Conservation (phyloP, 371 early-diverging fungal genomes). For the Mucor circinelloides region DNA sequence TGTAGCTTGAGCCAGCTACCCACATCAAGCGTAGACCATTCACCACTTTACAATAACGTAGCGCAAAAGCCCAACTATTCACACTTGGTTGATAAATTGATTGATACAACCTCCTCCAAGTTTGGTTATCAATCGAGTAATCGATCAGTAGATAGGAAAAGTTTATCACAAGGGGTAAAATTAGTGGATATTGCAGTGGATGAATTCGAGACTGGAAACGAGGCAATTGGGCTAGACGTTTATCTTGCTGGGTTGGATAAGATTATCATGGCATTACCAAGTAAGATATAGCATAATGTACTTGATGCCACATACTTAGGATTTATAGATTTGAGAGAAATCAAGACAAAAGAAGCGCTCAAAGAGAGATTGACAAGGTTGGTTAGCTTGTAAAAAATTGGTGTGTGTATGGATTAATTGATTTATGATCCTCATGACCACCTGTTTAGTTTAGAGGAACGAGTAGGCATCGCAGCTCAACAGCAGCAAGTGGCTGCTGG, state of each 20-base stretch:
- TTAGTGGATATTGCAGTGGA: constrained; percentile 56
- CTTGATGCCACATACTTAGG: background rate
- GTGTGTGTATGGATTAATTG: background rate
- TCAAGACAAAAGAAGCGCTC: constrained; percentile 26
- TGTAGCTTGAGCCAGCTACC: background rate
- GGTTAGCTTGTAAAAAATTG: background rate
- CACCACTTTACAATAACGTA: background rate
- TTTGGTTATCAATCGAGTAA: background rate
- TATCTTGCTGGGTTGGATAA: constrained; percentile 57
- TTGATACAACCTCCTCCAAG: background rate
- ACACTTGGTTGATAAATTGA: background rate
- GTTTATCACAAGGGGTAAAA: constrained; percentile 55
- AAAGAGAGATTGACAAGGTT: constrained; percentile 11
- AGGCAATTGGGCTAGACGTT: constrained; percentile 50
- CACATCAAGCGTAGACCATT: too few relatives aligned
- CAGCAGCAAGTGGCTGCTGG: background rate
- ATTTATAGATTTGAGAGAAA: constrained; percentile 34
- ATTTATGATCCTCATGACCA: background rate
- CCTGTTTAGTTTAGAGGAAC: constrained; percentile 36
- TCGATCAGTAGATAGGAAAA: constrained; percentile 31
- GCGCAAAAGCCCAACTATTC: background rate
- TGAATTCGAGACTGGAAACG: constrained; percentile 56
- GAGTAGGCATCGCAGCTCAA: constrained; percentile 17
- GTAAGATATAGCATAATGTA: constrained; percentile 28
- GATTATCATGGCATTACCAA: constrained; percentile 57